These are phyloP conservation scores for Crithidia brevicula DNA, from an alignment of 208 protist genomes.

Conservation along the genomic window DNA sequence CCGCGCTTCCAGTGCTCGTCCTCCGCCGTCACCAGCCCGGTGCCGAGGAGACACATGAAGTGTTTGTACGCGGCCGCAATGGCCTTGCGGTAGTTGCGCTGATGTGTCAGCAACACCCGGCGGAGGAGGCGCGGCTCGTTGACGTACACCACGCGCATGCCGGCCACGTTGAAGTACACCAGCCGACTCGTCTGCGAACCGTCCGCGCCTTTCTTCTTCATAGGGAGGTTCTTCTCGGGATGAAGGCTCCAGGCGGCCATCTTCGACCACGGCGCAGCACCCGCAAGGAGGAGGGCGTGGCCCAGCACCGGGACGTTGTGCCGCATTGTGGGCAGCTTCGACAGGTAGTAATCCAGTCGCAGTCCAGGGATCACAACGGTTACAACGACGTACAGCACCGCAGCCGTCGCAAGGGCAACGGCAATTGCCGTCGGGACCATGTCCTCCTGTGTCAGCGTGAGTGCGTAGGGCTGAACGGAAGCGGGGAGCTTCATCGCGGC, in stretches of 20 bases:
- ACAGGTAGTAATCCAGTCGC: constrained; percentile 72
- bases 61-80: constrained; percentile 85
- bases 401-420: constrained; percentile 25
- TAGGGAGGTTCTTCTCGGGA: constrained; percentile 47
- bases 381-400: constrained; percentile 56
- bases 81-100: constrained; percentile 89
- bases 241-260: constrained; percentile 83
- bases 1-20: constrained; percentile 90
- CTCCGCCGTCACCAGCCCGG: constrained; percentile 85
- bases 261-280: constrained; percentile 72
- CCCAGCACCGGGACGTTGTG: constrained; percentile 76
- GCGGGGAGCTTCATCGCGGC: constrained; percentile 28
- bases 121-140: constrained; percentile 82
- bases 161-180: constrained; percentile 77
- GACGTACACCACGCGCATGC: constrained; percentile 85
- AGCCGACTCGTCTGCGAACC: constrained; percentile 40
- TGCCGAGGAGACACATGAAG: constrained; percentile 91
- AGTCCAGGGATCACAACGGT: constrained; percentile 52
- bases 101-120: constrained; percentile 84
- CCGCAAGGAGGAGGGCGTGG: constrained; percentile 71
- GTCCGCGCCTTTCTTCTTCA: constrained; percentile 15
- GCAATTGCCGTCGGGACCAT: constrained; percentile 20
- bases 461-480: constrained; percentile 24
- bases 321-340: constrained; percentile 64
- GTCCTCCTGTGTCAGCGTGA: constrained; percentile 20